phyloP scores from a whole-genome alignment of 208 protist genomes.

The Spongospora subterranea region DNA sequence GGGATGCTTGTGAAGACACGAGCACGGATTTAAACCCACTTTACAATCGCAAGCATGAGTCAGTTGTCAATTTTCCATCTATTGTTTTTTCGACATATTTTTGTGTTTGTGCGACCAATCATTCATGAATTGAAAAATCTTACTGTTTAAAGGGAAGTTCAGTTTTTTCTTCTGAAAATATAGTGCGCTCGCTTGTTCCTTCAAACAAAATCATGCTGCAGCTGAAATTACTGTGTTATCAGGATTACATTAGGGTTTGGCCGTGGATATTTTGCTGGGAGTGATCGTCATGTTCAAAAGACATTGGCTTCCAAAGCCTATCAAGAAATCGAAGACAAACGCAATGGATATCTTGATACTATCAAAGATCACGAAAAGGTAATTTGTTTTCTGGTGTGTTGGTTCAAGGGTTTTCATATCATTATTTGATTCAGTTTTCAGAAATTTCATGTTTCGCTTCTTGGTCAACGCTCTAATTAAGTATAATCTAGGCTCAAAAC shows the following conservation, averaged over 20 bases:
- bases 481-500: neutral
- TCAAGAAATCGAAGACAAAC: slow-evolving; percentile 12
- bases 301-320: neutral
- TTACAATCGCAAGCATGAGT: slow-evolving; percentile 69
- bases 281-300: slow-evolving; percentile 61
- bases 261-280: slow-evolving; percentile 67
- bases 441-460: too few relatives aligned
- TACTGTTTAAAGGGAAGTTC: too few relatives aligned
- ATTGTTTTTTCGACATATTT: too few relatives aligned
- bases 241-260: slow-evolving; percentile 67
- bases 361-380: slow-evolving; percentile 19
- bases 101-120: too few relatives aligned
- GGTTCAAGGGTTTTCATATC: neutral
- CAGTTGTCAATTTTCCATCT: neutral
- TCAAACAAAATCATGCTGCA: too few relatives aligned
- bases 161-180: too few relatives aligned
- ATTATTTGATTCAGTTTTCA: too few relatives aligned
- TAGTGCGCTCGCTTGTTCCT: too few relatives aligned
- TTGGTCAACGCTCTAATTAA: too few relatives aligned
- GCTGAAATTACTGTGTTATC: neutral
- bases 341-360: slow-evolving; percentile 13
- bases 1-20: slow-evolving; percentile 68
- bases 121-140: too few relatives aligned
- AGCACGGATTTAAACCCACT: slow-evolving; percentile 66
- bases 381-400: neutral